Percentiles rank a stretch among this genome's conserved stretches.
Evolutionary conservation across 768 basidiomycete species (phyloP).

Genomic region (Grammothele lineata): DNA sequence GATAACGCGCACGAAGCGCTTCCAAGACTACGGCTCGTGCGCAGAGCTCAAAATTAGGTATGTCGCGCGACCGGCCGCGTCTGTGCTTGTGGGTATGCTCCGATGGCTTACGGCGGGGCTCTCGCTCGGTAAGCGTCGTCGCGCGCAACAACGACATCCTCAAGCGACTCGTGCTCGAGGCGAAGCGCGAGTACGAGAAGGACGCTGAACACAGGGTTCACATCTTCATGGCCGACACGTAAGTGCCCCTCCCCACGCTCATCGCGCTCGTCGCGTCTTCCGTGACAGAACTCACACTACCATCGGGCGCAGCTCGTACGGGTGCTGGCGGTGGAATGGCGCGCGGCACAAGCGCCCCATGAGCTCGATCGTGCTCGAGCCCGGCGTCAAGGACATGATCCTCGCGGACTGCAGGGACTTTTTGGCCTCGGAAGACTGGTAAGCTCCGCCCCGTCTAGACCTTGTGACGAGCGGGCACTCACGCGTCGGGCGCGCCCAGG

Average conservation of each 20-base stretch:
- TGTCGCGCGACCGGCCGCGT: not conserved
- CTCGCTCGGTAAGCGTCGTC: too few relatives aligned
- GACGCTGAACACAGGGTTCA: constrained; percentile 89
- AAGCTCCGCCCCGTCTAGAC: constrained; percentile 33
- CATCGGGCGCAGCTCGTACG: constrained; percentile 48
- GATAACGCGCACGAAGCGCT: constrained; percentile 80
- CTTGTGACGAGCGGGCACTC: not conserved
- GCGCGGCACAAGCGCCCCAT: constrained; percentile 86
- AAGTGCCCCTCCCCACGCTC: constrained; percentile 31
- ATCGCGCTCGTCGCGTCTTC: not conserved
- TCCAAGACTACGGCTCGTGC: constrained; percentile 71
- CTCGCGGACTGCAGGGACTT: constrained; percentile 84
- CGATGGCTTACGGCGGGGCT: too few relatives aligned
- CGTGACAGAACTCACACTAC: constrained; percentile 12
- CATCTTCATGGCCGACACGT: constrained; percentile 88
- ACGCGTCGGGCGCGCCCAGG: constrained; percentile 38
- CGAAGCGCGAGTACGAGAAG: constrained; percentile 86
- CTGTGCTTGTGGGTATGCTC: too few relatives aligned
- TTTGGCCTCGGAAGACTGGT: constrained; percentile 82
- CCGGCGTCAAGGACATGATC: constrained; percentile 89
- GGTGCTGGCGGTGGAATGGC: constrained; percentile 86
- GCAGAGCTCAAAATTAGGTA: constrained; percentile 80
- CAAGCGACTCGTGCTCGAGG: constrained; percentile 82
- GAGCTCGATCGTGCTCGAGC: constrained; percentile 89
- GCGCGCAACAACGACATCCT: constrained; percentile 86